Conservation (phyloP, 257 asterid genomes). For the Salvia splendens region DNA sequence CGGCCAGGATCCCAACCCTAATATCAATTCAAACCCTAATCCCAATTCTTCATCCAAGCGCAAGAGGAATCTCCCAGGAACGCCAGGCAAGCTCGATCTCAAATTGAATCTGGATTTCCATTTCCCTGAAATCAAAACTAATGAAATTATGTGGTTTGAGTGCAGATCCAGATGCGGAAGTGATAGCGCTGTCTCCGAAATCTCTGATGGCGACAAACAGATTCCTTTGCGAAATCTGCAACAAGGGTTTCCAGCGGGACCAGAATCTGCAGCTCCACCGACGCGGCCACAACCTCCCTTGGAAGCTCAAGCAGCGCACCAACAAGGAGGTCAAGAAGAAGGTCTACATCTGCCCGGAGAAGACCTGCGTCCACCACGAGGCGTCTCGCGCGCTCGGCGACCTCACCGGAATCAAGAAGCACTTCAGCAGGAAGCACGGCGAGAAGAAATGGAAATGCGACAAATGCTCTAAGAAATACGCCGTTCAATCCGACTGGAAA, state of each 20-base stretch:
- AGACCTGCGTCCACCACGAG: conserved; percentile 79
- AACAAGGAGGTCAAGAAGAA: conserved; percentile 71
- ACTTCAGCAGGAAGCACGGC: conserved; percentile 83
- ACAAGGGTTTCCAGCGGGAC: conserved; percentile 96
- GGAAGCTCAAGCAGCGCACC: conserved; percentile 84
- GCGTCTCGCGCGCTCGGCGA: conserved; percentile 86
- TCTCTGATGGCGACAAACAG: conserved; percentile 92
- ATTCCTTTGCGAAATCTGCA: conserved; percentile 85
- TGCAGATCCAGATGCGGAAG: conserved; percentile 96
- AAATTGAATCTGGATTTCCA: too few relatives aligned
- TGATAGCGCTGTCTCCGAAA: conserved; percentile 82
- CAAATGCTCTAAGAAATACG: conserved; percentile 85
- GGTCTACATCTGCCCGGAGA: conserved; percentile 89
- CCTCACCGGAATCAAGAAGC: conserved; percentile 83
- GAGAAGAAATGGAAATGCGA: conserved; percentile 97
- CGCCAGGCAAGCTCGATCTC: conserved; percentile 43
- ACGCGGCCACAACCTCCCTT: conserved; percentile 88
- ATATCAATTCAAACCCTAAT: conserved; percentile 44
- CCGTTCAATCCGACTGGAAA: conserved; percentile 96
- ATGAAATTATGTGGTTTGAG: not conserved
- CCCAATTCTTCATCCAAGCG: conserved; percentile 60
- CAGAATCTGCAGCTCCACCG: conserved; percentile 89
- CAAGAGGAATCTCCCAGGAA: conserved; percentile 86
- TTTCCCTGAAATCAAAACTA: too few relatives aligned
- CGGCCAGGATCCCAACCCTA: conserved; percentile 49